Percentiles rank a stretch among this genome's conserved stretches.
phyloP scores from a whole-genome alignment of 176 grass and related monocot genomes.

The Rhipidocladum racemiflorum region DNA sequence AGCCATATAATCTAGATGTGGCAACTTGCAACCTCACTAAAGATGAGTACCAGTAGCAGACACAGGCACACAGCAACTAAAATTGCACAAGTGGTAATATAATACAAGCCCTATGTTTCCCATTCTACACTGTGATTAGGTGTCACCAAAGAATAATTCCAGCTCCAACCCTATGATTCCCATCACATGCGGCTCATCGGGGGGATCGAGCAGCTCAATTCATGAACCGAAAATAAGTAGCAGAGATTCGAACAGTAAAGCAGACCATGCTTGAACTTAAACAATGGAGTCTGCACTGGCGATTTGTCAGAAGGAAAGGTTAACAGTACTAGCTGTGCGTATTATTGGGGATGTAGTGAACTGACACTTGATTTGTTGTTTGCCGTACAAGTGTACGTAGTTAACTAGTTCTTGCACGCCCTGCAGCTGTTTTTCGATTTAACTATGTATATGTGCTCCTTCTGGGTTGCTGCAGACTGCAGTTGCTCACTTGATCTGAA shows the following conservation, averaged over 20 bases:
- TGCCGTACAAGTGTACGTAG: not conserved
- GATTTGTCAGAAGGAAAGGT: slow-evolving; percentile 25
- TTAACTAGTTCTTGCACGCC: not conserved
- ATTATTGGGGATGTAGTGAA: not conserved
- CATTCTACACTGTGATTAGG: slow-evolving; percentile 37
- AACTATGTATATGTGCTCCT: slow-evolving; percentile 8
- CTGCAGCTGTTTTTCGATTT: slow-evolving; percentile 6
- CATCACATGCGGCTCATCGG: slow-evolving; percentile 48
- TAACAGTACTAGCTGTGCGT: slow-evolving; percentile 18
- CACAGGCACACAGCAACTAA: slow-evolving; percentile 4
- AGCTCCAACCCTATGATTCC: slow-evolving; percentile 32
- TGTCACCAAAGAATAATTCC: slow-evolving; percentile 35
- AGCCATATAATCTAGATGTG: not conserved
- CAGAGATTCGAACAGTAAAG: slow-evolving; percentile 8
- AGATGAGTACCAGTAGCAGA: not conserved
- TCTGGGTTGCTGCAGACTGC: slow-evolving; percentile 41
- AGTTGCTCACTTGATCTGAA: slow-evolving; percentile 1
- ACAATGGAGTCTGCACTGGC: slow-evolving; percentile 26
- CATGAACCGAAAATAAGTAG: not conserved
- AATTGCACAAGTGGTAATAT: slow-evolving; percentile 31
- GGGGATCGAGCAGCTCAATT: slow-evolving; percentile 24
- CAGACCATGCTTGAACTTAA: slow-evolving; percentile 24
- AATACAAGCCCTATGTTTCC: slow-evolving; percentile 29
- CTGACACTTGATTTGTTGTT: slow-evolving; percentile 6
- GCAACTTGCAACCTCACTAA: slow-evolving; percentile 4